Base-by-base conservation (phyloP, 805 yeast species). In the Saturnispora ahearnii region DNA sequence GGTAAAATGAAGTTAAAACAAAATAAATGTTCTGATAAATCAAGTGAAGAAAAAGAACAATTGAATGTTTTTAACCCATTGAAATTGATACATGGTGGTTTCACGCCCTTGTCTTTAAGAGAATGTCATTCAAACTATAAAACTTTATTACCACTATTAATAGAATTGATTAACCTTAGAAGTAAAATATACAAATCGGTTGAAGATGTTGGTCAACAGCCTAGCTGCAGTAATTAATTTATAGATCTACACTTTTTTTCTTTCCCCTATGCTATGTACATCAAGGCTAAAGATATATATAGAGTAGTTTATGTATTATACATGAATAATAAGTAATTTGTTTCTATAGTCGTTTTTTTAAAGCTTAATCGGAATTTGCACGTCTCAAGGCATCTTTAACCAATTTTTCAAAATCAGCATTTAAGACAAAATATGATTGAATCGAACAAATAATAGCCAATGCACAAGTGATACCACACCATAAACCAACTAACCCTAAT, bases 371-470 rank as follows among this genome's bases (percentile, higher is more conserved):
- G 9, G 64, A 51, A 40, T 62, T 58, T 43, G 62, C 61, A 54
- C 69, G 59, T 38, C 57, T 57, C 4, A 62, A 65, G 0, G 84
- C 67, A 49, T 73, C 76, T 15, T 70, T 65, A 41, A 81, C 73
- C 56, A 76, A 77, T 43, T 71, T 68, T 49, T 73, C 73, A 69
- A 76, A 76, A 50, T 69, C 70, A 33, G 80, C 81, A 61, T 62
- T 60, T 5, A 79, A 73, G 13, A 69, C 69, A 52, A 62, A 72
- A 51, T 69, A 74, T 2, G 73, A 62, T 57, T 81, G 82, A n/a
- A 73, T 69, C 12, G 62, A 15, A 2, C 80, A 76, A 52, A 82
- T 75, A 26, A 74, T 58, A 29, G 57, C 46, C 36, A 66, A 55
- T 1, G 69, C 70, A n/a, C 62, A 26, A 2, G 62, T 65, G 44